These are phyloP conservation scores for Nigrograna mackinnonii DNA, from an alignment of 2,329 filamentous ascomycete species.

Conservation along the genomic window DNA sequence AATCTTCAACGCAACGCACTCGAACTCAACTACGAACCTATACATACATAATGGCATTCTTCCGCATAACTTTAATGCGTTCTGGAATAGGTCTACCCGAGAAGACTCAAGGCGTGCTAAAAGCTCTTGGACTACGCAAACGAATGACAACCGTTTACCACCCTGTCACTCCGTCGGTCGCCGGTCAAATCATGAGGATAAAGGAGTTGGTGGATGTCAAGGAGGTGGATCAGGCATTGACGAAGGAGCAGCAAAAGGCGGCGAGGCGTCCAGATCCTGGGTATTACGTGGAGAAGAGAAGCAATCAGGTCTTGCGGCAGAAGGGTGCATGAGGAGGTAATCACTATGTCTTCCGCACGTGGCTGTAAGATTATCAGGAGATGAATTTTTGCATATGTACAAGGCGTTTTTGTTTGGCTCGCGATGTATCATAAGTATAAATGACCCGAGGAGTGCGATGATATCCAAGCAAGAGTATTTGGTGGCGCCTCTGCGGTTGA, in stretches of 20 bases:
- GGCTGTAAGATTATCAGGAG: too few relatives aligned
- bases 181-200: conserved; percentile 90
- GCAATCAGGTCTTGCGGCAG: too few relatives aligned
- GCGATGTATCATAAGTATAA: too few relatives aligned
- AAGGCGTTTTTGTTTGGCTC: too few relatives aligned
- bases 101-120: conserved; percentile 78
- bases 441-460: too few relatives aligned
- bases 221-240: conserved; percentile 71
- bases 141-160: conserved; percentile 89
- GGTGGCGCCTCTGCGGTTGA: too few relatives aligned
- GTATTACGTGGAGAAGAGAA: conserved; percentile 73
- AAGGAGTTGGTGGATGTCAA: conserved; percentile 87
- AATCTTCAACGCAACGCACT: too few relatives aligned
- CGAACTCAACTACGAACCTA: too few relatives aligned
- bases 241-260: conserved; percentile 69
- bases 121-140: conserved; percentile 82
- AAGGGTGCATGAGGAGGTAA: too few relatives aligned
- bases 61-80: conserved; percentile 88
- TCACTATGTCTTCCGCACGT: too few relatives aligned
- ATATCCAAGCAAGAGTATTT: too few relatives aligned
- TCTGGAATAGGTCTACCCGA: conserved; percentile 83
- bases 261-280: conserved; percentile 76
- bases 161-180: conserved; percentile 77
- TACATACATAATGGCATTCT: conserved; percentile 89
- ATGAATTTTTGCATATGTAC: too few relatives aligned